Base-by-base conservation (phyloP, 441 rosid species). In the Erodium moschatum region DNA sequence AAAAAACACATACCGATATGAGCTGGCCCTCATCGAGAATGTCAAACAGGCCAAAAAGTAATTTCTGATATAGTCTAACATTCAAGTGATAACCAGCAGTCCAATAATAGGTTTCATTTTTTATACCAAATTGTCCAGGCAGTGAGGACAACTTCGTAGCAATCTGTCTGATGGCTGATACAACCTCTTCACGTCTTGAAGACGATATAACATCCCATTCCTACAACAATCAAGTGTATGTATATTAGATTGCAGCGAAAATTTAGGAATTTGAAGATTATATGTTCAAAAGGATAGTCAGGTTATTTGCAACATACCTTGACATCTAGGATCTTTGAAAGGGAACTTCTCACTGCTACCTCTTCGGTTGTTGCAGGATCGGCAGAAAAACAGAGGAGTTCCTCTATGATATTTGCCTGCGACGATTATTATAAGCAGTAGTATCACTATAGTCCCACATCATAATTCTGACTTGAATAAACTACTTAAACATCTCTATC, bases 11-110 rank as follows among this genome's bases (percentile, higher is more conserved):
- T 81, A 94, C 99, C 97, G 86, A 90, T 79, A 90, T 83, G 71
- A 94, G 86, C 81, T 91, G 97, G 77, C 86, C 87, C 80, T 94
- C 99, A 56, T 94, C 99, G 77, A 94, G 99, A 77, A 85, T 75
- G 75, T 94, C 99, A 78, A 94, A 91, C 70, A 88, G 61, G 70
- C 85, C 86, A 83, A 73, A 80, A 50, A 94, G 84, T 75, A 94
- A 80, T 74, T 86, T 89, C 80, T 88, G 88, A 73, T 94, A 91
- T 77, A 94, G 85, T 77, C 90, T 85, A 67, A 87, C 58, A 71
- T 94, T 91, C 82, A 91, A 76, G 74, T 88, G 96, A 82, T 90
- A 91, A 73, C 80, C 80, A 74, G 89, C 84, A 77, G 86, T 82
- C 97, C 97, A 91, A 68, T 85, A 89, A 72, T 70, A 76, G 66